phyloP scores from a whole-genome alignment of 768 basidiomycete species.

The Lyophyllum decastes region DNA sequence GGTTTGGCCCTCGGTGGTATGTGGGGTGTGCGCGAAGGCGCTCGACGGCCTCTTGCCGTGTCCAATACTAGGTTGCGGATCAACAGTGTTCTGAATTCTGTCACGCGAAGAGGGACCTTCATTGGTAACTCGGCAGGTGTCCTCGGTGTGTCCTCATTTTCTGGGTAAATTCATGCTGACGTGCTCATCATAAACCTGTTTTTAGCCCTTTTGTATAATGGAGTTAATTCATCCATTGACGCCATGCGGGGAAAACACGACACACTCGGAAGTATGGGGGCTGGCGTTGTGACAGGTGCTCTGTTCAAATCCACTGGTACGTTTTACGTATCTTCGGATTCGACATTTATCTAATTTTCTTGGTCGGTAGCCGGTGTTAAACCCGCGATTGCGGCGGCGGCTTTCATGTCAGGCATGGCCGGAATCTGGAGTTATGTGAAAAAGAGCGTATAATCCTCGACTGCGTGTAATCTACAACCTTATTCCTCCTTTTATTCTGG shows the following conservation, averaged over 20 bases:
- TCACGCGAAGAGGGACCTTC: slow-evolving; percentile 95
- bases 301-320: slow-evolving; percentile 93
- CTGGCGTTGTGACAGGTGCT: slow-evolving; percentile 87
- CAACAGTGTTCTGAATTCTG: slow-evolving; percentile 95
- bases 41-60: slow-evolving; percentile 82
- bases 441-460: slow-evolving; percentile 70
- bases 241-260: slow-evolving; percentile 89
- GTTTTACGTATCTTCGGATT: slow-evolving; percentile 35
- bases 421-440: slow-evolving; percentile 96
- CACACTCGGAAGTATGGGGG: slow-evolving; percentile 85
- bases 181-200: slow-evolving; percentile 36
- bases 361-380: slow-evolving; percentile 79
- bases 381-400: slow-evolving; percentile 88
- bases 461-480: slow-evolving; percentile 51
- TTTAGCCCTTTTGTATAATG: slow-evolving; percentile 93
- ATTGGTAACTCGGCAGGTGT: slow-evolving; percentile 99
- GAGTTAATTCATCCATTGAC: slow-evolving; percentile 93
- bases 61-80: slow-evolving; percentile 87
- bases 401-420: slow-evolving; percentile 85
- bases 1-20: slow-evolving; percentile 93
- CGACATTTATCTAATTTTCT: slow-evolving; percentile 39
- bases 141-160: slow-evolving; percentile 69
- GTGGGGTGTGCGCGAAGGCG: slow-evolving; percentile 96
- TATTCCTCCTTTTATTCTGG: slow-evolving; percentile 47
- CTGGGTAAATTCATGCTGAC: slow-evolving; percentile 27